A percentile compares a stretch with the other conserved stretches of the same genome.
phyloP scores from a whole-genome alignment of 164 flowering plant genomes.

The Vitis riparia region DNA sequence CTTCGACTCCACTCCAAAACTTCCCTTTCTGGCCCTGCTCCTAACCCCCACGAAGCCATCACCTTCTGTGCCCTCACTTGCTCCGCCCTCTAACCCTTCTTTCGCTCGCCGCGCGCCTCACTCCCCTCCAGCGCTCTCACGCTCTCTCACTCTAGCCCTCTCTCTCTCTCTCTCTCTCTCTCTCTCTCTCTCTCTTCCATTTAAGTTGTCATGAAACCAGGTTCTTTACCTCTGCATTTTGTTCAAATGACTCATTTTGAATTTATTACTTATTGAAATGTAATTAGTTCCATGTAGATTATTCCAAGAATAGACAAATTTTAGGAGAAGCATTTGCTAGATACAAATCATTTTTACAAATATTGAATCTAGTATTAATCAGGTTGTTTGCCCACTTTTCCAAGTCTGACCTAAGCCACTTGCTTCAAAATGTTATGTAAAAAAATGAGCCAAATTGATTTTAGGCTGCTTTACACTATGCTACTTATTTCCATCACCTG shows the following conservation, averaged over 20 bases:
- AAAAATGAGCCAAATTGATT: not conserved
- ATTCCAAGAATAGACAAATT: not conserved
- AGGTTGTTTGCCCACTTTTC: not conserved
- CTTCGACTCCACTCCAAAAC: too few relatives aligned
- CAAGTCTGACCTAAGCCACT: not conserved
- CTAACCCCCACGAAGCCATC: too few relatives aligned
- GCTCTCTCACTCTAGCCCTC: too few relatives aligned
- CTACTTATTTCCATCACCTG: not conserved
- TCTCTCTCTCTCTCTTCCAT: too few relatives aligned
- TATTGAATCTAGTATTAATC: too few relatives aligned
- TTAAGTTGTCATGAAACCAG: not conserved
- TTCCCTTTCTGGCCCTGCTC: too few relatives aligned
- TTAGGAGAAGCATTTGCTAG: not conserved
- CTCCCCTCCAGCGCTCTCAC: too few relatives aligned
- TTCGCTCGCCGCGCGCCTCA: too few relatives aligned
- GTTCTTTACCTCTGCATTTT: slow-evolving; percentile 6
- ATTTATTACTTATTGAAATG: not conserved
- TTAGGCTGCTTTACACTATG: not conserved
- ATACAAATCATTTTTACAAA: too few relatives aligned
- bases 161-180: too few relatives aligned
- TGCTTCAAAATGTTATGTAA: not conserved
- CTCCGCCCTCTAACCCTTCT: too few relatives aligned
- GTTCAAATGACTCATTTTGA: not conserved
- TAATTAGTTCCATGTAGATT: not conserved
- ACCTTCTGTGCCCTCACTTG: too few relatives aligned